A percentile compares a stretch with the other conserved stretches of the same genome.
These are phyloP conservation scores for Peterozyma toletana DNA, from an alignment of 805 yeast genomes.

Conservation along the genomic window DNA sequence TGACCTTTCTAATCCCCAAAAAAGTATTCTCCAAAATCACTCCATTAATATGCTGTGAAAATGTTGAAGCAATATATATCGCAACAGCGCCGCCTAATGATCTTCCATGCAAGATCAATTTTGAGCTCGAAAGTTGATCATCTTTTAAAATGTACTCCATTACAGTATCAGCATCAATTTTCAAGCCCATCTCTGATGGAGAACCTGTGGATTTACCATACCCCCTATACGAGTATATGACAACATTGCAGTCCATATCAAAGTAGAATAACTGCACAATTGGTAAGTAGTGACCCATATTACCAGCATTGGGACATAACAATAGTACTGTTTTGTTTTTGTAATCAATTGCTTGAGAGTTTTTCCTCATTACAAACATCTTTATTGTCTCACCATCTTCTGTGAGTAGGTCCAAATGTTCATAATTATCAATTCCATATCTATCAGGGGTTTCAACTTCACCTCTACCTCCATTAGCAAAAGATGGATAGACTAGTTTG, in stretches of 20 bases:
- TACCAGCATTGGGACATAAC: conserved; percentile 91
- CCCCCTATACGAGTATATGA: conserved; percentile 85
- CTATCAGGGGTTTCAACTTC: conserved; percentile 72
- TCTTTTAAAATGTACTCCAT: conserved; percentile 51
- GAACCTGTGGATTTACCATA: conserved; percentile 77
- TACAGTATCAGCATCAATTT: conserved; percentile 72
- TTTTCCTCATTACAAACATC: conserved; percentile 53
- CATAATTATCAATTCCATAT: conserved; percentile 54
- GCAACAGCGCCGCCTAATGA: conserved; percentile 96
- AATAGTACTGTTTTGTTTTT: conserved; percentile 66
- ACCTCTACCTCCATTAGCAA: conserved; percentile 66
- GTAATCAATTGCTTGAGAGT: conserved; percentile 27
- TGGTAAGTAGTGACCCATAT: conserved; percentile 87
- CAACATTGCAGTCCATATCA: conserved; percentile 63
- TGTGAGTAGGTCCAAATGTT: conserved; percentile 53
- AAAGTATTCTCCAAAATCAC: conserved; percentile 85
- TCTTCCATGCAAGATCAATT: conserved; percentile 73
- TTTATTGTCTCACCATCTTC: conserved; percentile 64
- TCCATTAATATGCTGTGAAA: conserved; percentile 45
- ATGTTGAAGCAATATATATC: conserved; percentile 64
- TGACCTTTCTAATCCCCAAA: conserved; percentile 60
- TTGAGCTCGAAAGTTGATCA: conserved; percentile 40
- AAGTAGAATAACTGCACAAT: conserved; percentile 63
- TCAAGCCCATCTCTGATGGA: conserved; percentile 74
- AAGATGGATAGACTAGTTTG: conserved; percentile 75